Conservation (phyloP, 2,329 filamentous ascomycete genomes). For the Blumeriella jaapii region DNA sequence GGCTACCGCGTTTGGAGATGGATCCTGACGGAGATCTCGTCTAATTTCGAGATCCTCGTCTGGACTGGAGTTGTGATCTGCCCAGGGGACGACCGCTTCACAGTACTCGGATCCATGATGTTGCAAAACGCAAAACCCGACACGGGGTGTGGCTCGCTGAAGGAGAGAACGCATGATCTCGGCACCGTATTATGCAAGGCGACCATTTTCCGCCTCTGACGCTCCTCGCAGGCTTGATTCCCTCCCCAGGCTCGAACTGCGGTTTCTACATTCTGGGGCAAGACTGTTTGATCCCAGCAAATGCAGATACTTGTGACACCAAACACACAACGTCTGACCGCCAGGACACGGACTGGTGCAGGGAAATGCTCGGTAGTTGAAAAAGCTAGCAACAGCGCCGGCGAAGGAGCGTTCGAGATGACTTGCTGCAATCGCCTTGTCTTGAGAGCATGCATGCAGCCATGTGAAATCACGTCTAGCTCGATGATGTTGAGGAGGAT, state of each 20-base stretch:
- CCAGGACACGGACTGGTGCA: conserved; percentile 24
- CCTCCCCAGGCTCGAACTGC: conserved; percentile 6
- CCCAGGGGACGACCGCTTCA: conserved; percentile 17
- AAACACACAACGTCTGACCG: conserved; percentile 22
- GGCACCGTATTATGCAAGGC: too few relatives aligned
- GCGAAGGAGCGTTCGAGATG: conserved; percentile 16
- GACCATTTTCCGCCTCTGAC: conserved; percentile 3
- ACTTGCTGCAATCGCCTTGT: conserved; percentile 9
- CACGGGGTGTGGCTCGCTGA: too few relatives aligned
- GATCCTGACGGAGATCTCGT: conserved; percentile 20
- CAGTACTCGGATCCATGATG: too few relatives aligned
- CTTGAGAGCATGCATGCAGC: conserved; percentile 17
- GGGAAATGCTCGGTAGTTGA: conserved; percentile 22
- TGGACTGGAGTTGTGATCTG: conserved; percentile 23
- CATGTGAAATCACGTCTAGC: conserved; percentile 14
- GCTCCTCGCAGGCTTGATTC: conserved; percentile 1
- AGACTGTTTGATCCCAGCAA: conserved; percentile 19
- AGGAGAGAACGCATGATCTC: too few relatives aligned
- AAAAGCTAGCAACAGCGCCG: conserved; percentile 9
- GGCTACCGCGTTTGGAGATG: conserved; percentile 20
- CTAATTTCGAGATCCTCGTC: conserved; percentile 20
- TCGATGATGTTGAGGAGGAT: conserved; percentile 16
- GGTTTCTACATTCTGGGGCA: conserved; percentile 7
- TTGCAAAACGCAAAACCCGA: too few relatives aligned
- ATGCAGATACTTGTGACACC: conserved; percentile 17